Percentiles rank a stretch among this genome's conserved stretches.
Conservation (phyloP, 164 flowering plant genomes). For the Sextonia rubra region DNA sequence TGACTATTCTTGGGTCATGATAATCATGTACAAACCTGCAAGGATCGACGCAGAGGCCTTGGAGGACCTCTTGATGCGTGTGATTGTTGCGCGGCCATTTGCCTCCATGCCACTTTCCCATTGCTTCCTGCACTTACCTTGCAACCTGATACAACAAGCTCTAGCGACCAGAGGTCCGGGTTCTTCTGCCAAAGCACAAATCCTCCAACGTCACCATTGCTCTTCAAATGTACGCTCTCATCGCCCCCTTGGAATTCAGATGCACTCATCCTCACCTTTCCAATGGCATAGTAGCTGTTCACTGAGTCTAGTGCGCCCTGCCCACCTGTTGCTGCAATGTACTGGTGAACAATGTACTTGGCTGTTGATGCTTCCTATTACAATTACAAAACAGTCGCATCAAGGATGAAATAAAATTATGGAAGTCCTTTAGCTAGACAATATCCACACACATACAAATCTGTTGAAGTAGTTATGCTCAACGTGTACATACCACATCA, state of each 20-base stretch:
- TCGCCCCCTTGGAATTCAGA: constrained; percentile 54
- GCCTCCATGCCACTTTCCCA: constrained; percentile 81
- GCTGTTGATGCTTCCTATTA: constrained; percentile 75
- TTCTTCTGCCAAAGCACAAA: constrained; percentile 47
- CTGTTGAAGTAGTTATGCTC: no score
- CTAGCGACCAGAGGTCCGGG: constrained; percentile 67
- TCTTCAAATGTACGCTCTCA: constrained; percentile 30
- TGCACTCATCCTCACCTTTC: constrained; percentile 64
- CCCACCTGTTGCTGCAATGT: constrained; percentile 84
- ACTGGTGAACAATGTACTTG: constrained; percentile 82
- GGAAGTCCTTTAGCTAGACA: no score
- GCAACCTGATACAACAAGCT: constrained; percentile 66
- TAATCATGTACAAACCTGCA: constrained; percentile 40
- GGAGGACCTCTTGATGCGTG: constrained; percentile 73
- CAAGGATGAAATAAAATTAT: no score
- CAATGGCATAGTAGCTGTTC: constrained; percentile 74
- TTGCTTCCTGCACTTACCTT: constrained; percentile 83
- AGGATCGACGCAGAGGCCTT: constrained; percentile 73
- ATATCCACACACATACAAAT: no score
- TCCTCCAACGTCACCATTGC: constrained; percentile 61
- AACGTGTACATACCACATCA: no score
- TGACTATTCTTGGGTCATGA: background rate
- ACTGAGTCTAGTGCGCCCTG: constrained; percentile 45
- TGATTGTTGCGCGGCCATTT: constrained; percentile 60
- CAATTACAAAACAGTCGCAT: background rate